Evolutionary conservation across 1,284 basidiomycete genomes (phyloP).

Genomic region (Coniferiporia sulphurascens): DNA sequence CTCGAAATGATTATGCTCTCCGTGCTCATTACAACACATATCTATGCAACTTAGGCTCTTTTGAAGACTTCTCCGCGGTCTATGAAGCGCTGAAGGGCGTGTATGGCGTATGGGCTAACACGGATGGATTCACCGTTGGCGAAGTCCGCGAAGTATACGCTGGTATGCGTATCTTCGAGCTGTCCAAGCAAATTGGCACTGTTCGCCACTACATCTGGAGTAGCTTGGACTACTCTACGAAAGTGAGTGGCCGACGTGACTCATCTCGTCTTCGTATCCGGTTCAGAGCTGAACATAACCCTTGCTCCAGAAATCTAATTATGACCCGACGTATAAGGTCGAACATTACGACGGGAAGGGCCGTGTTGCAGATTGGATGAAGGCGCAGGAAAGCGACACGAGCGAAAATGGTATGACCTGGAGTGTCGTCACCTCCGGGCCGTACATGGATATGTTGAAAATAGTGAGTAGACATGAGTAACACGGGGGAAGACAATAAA

Average conservation of each 20-base stretch:
- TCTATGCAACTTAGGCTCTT: slow-evolving; percentile 25
- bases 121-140: slow-evolving; percentile 42
- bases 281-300: not conserved
- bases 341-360: slow-evolving; percentile 43
- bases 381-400: slow-evolving; percentile 35
- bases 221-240: slow-evolving; percentile 38
- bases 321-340: slow-evolving; percentile 26
- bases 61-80: slow-evolving; percentile 32
- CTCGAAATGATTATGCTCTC: not conserved
- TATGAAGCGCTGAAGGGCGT: slow-evolving; percentile 34
- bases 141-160: slow-evolving; percentile 38
- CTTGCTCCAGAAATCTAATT: slow-evolving; percentile 21
- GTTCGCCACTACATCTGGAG: slow-evolving; percentile 45
- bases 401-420: slow-evolving; percentile 35
- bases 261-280: not conserved
- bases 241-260: slow-evolving; percentile 30
- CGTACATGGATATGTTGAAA: slow-evolving; percentile 42
- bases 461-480: slow-evolving; percentile 24
- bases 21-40: slow-evolving; percentile 1
- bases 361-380: slow-evolving; percentile 39
- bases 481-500: not conserved
- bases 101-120: slow-evolving; percentile 43
- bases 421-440: slow-evolving; percentile 38
- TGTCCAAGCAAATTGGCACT: slow-evolving; percentile 35
- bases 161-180: slow-evolving; percentile 43